These are phyloP conservation scores for Lumnitzera racemosa DNA, from an alignment of 345 rosid genomes.

Conservation along the genomic window DNA sequence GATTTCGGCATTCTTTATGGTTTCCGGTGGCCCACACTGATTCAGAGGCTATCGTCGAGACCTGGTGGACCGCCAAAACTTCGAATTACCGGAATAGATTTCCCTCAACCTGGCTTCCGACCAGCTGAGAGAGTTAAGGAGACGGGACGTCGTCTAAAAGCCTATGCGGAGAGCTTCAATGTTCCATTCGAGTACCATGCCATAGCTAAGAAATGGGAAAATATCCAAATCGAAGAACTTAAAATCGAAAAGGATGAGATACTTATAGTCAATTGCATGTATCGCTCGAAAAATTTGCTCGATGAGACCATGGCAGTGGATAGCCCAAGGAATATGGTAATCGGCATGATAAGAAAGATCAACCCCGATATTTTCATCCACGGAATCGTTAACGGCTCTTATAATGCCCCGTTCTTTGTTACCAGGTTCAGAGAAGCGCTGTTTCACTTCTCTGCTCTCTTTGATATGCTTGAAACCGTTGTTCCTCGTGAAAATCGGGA, in stretches of 20 bases:
- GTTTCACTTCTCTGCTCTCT: slow-evolving; percentile 84
- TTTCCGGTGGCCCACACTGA: slow-evolving; percentile 89
- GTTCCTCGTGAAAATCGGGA: slow-evolving; percentile 69
- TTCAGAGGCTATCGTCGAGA: slow-evolving; percentile 50
- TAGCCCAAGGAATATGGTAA: slow-evolving; percentile 53
- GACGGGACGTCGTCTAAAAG: slow-evolving; percentile 76
- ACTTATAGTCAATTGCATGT: slow-evolving; percentile 57
- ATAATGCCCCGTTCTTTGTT: slow-evolving; percentile 78
- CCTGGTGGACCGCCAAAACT: slow-evolving; percentile 63
- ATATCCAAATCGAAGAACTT: slow-evolving; percentile 58
- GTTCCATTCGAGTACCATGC: slow-evolving; percentile 85
- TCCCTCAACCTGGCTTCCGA: slow-evolving; percentile 90
- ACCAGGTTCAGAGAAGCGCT: slow-evolving; percentile 88
- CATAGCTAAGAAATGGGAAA: slow-evolving; percentile 86
- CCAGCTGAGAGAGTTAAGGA: slow-evolving; percentile 86
- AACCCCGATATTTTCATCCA: slow-evolving; percentile 65
- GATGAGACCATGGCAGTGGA: slow-evolving; percentile 68
- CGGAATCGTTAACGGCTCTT: slow-evolving; percentile 57
- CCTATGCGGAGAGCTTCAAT: slow-evolving; percentile 66
- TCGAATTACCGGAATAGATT: slow-evolving; percentile 86
- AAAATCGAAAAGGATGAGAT: slow-evolving; percentile 62
- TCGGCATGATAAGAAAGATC: slow-evolving; percentile 54
- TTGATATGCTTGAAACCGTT: slow-evolving; percentile 75
- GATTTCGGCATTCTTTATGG: slow-evolving; percentile 94
- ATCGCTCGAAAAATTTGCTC: slow-evolving; percentile 61